Conservation (phyloP, 208 protist genomes). For the Hexamita inflata region DNA sequence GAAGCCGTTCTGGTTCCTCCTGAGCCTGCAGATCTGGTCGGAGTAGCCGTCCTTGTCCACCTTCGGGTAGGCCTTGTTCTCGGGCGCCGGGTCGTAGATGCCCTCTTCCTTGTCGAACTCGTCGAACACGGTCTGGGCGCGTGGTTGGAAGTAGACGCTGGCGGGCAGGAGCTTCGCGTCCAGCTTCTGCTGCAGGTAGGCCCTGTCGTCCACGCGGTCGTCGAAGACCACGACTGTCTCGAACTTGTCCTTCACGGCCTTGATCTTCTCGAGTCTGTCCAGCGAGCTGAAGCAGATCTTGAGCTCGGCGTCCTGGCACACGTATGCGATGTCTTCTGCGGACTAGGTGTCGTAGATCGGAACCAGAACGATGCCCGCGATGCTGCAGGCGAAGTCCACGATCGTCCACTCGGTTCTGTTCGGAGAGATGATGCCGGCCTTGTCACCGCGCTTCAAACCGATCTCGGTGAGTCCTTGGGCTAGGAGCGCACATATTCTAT, state of each 20-base stretch:
- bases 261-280: not conserved
- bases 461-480: not conserved
- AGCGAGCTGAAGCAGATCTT: not conserved
- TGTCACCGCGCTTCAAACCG: slow-evolving; percentile 30
- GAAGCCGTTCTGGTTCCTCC: too few species aligned
- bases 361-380: slow-evolving; percentile 27
- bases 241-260: slow-evolving; percentile 10
- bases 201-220: slow-evolving; percentile 15
- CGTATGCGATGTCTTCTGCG: not conserved
- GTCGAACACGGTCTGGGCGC: not conserved
- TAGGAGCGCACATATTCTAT: not conserved
- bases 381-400: slow-evolving; percentile 32
- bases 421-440: slow-evolving; percentile 32
- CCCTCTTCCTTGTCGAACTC: not conserved
- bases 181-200: not conserved
- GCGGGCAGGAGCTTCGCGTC: not conserved
- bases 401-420: slow-evolving; percentile 34
- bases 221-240: slow-evolving; percentile 53
- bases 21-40: too few species aligned
- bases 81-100: not conserved
- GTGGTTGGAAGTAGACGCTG: not conserved
- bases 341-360: slow-evolving; percentile 30
- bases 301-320: slow-evolving; percentile 13
- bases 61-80: too few species aligned
- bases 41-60: too few species aligned